Conservation (phyloP, 108 stramenopile genomes). For the Skeletonema grethae region DNA sequence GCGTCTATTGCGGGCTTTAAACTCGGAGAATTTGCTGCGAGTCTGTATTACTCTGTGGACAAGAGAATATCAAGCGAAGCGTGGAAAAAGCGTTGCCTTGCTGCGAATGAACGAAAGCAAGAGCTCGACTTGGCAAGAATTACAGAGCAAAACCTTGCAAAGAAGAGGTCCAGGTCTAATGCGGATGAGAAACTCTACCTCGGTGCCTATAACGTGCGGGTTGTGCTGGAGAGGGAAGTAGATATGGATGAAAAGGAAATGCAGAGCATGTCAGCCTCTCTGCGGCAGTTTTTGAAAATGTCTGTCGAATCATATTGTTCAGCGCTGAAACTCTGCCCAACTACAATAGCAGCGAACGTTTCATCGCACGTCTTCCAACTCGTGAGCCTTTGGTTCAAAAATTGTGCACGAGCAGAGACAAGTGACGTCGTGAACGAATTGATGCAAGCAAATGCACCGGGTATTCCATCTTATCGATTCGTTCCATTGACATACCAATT, state of each 20-base stretch:
- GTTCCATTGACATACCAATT: conserved; percentile 87
- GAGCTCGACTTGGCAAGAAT: conserved; percentile 45
- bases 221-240: conserved; percentile 43
- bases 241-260: conserved; percentile 51
- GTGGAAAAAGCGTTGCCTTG: conserved; percentile 62
- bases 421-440: conserved; percentile 39
- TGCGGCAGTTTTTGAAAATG: conserved; percentile 53
- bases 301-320: conserved; percentile 61
- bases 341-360: conserved; percentile 45
- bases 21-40: conserved; percentile 63
- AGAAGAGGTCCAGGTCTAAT: conserved; percentile 28
- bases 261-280: conserved; percentile 32
- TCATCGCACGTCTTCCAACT: conserved; percentile 73
- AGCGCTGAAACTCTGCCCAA: conserved; percentile 56
- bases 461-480: conserved; percentile 75
- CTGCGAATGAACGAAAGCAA: conserved; percentile 39
- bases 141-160: conserved; percentile 39
- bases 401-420: conserved; percentile 32
- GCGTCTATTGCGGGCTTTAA: conserved; percentile 53
- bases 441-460: conserved; percentile 27
- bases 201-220: not conserved
- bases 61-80: conserved; percentile 61
- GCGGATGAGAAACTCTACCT: conserved; percentile 13
- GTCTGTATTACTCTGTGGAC: conserved; percentile 53
- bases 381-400: conserved; percentile 79